phyloP scores from a whole-genome alignment of 495 filamentous ascomycete genomes.

The Neurospora discreta region DNA sequence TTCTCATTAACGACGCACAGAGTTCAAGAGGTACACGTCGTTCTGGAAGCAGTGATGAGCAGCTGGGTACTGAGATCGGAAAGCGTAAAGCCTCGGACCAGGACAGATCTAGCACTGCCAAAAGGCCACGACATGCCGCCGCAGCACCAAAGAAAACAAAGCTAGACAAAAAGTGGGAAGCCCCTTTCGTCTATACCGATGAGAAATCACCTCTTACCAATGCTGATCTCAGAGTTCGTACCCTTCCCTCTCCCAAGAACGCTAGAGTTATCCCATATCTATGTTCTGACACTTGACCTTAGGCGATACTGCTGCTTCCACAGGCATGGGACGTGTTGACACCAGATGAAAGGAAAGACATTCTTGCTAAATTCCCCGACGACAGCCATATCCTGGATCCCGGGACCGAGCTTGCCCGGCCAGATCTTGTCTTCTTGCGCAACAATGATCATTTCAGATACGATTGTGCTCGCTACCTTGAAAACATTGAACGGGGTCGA shows the following conservation, averaged over 20 bases:
- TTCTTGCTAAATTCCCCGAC: slow-evolving; percentile 47
- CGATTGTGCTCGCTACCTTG: slow-evolving; percentile 29
- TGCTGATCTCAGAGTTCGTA: slow-evolving; percentile 45
- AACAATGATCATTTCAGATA: slow-evolving; percentile 36
- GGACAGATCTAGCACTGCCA: background rate
- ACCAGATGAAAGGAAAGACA: slow-evolving; percentile 41
- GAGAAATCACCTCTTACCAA: slow-evolving; percentile 42
- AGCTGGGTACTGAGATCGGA: background rate
- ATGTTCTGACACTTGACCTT: slow-evolving; percentile 8
- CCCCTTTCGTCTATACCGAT: slow-evolving; percentile 43
- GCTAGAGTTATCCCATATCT: background rate
- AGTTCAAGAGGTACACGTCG: background rate
- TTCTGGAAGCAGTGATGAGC: background rate
- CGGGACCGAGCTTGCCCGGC: slow-evolving; percentile 22
- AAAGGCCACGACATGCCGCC: slow-evolving; percentile 7
- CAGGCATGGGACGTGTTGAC: slow-evolving; percentile 48
- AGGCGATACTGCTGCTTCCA: slow-evolving; percentile 47
- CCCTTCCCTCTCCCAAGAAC: background rate
- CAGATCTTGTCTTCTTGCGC: slow-evolving; percentile 22
- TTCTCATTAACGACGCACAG: background rate
- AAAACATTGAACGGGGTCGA: slow-evolving; percentile 49
- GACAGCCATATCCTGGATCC: slow-evolving; percentile 23
- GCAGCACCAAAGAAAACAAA: slow-evolving; percentile 8
- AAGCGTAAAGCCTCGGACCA: slow-evolving; percentile 5
- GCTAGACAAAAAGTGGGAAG: slow-evolving; percentile 20